Evolutionary conservation across 2,329 filamentous ascomycete genomes (phyloP).

Genomic region (Hypocrella siamensis): DNA sequence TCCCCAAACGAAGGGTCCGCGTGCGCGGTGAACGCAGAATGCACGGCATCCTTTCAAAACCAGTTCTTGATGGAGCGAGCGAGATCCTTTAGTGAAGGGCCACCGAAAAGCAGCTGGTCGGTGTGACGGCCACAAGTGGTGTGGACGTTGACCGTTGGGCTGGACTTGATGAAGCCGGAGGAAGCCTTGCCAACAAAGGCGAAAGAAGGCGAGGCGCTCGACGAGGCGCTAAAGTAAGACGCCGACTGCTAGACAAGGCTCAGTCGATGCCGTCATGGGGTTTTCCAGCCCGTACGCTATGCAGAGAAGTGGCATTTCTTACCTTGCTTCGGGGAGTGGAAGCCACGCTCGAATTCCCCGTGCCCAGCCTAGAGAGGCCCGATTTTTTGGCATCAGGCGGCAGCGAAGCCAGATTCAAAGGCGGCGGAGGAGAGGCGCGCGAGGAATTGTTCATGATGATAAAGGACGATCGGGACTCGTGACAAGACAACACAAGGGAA

Average conservation of each 20-base stretch:
- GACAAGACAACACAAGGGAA: neutral
- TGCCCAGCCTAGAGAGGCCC: slow-evolving; percentile 7
- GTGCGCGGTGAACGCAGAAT: too few relatives aligned
- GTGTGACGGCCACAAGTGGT: slow-evolving; percentile 40
- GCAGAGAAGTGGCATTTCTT: slow-evolving; percentile 1
- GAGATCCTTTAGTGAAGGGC: slow-evolving; percentile 27
- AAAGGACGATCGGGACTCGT: too few relatives aligned
- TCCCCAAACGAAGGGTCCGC: too few relatives aligned
- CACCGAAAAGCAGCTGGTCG: slow-evolving; percentile 35
- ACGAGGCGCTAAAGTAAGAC: slow-evolving; percentile 15
- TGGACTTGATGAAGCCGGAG: slow-evolving; percentile 17
- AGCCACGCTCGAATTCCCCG: slow-evolving; percentile 9
- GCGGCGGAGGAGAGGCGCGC: slow-evolving; percentile 4
- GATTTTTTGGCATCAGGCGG: slow-evolving; percentile 7
- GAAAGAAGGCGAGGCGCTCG: slow-evolving; percentile 9
- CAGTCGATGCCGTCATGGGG: too few relatives aligned
- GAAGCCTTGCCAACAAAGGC: slow-evolving; percentile 15
- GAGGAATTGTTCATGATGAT: slow-evolving; percentile 3
- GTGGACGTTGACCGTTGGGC: slow-evolving; percentile 32
- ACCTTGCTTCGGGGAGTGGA: slow-evolving; percentile 10
- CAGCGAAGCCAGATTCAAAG: slow-evolving; percentile 4
- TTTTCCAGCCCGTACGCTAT: too few relatives aligned
- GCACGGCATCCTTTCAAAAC: slow-evolving; percentile 2
- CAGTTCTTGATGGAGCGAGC: slow-evolving; percentile 24
- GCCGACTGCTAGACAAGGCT: slow-evolving; percentile 10